Conservation (phyloP, 2,329 filamentous ascomycete genomes). For the Salinomyces thailandicus region DNA sequence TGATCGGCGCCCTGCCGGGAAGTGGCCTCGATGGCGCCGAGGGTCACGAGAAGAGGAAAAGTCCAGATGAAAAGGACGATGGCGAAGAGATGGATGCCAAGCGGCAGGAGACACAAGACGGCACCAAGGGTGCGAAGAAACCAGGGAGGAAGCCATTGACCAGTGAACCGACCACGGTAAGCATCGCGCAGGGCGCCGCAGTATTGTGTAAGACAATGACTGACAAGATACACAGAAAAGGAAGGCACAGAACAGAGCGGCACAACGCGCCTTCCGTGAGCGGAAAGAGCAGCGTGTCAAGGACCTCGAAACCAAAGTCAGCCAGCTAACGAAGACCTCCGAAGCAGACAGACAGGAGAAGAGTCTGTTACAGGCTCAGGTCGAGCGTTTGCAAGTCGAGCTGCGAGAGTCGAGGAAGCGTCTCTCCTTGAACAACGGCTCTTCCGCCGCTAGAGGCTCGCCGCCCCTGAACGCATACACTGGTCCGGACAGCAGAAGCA, state of each 20-base stretch:
- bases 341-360: slow-evolving; percentile 81
- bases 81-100: slow-evolving; percentile 56
- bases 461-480: slow-evolving; percentile 31
- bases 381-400: slow-evolving; percentile 77
- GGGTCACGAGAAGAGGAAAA: slow-evolving; percentile 12
- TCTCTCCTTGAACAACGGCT: slow-evolving; percentile 49
- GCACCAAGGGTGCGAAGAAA: slow-evolving; percentile 83
- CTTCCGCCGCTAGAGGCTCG: slow-evolving; percentile 34
- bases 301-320: slow-evolving; percentile 63
- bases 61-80: slow-evolving; percentile 14
- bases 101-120: slow-evolving; percentile 70
- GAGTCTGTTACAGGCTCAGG: slow-evolving; percentile 67
- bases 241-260: slow-evolving; percentile 90
- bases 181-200: slow-evolving; percentile 36
- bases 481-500: slow-evolving; percentile 17
- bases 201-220: no score
- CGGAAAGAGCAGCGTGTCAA: slow-evolving; percentile 88
- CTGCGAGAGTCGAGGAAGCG: slow-evolving; percentile 85
- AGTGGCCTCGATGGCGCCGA: no score
- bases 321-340: slow-evolving; percentile 65
- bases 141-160: slow-evolving; percentile 92
- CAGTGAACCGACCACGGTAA: slow-evolving; percentile 88
- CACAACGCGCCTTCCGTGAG: slow-evolving; percentile 86
- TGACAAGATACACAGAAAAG: slow-evolving; percentile 69
- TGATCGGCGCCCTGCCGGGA: slow-evolving; percentile 68